Base-by-base conservation (phyloP, 768 basidiomycete genomes). In the Leccinum subtestaceum region DNA sequence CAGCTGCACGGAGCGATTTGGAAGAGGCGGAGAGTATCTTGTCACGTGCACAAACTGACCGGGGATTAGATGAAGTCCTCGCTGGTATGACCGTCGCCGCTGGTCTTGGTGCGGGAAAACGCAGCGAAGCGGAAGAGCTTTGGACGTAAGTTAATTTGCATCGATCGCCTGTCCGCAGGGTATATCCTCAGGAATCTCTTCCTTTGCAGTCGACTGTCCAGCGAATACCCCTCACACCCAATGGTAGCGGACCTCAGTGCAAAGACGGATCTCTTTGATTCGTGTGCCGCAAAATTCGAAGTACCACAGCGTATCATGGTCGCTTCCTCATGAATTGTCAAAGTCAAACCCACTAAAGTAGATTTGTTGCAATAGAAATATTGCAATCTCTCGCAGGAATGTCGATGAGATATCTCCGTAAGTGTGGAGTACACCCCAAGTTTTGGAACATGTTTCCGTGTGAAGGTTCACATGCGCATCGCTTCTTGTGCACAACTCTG, bases 1-100 rank as follows among this genome's bases (percentile, higher is more conserved):
- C 78, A 23, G 88, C 85, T 56, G 91, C 91, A n/a, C 85, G 84
- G 70, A 90, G 88, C 3, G 90, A 91, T 67, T 72, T 93, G 55
- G 88, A 91, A 63, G 91, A 93, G 70, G 85, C 90, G 0, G 63
- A 63, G 52, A 50, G 59, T 23, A 43, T 71, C 12, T 70, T 88
- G 23, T 74, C 78, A 49, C 86, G 85, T 65, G 80, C 70, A 9
- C 67, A 67, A 38, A 59, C 72, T n/a, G 61, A 67, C 23, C 64
- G 65, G 10, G 84, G 89, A 65, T 72, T 80, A 49, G 64, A 65
- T 40, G 91, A 93, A 67, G 79, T 90, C 13, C 76, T 88, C 46
- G 89, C 88, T 7, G 90, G 85, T 1, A 78, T 80, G 67, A 78
- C 81, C 2, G 87, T 90, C 51, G 86, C 85, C 6, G 78, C 82